Evolutionary conservation across 805 yeast species (phyloP), one percentile per base, ranked within the genome.

Genomic region (Candida tibetensis): DNA sequence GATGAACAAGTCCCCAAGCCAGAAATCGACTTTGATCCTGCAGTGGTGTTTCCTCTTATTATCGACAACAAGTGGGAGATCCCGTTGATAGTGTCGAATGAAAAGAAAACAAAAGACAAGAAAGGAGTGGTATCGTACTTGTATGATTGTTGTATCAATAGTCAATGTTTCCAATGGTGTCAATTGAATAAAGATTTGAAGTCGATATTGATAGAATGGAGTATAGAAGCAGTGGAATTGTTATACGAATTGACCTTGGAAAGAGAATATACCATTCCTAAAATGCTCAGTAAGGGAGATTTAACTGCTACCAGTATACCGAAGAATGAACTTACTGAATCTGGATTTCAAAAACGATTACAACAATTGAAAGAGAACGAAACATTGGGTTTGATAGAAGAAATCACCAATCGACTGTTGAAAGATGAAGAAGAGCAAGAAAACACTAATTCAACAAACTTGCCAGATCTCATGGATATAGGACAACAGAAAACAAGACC

Each of bases 41-140:
- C 66, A 27, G 57, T 65, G 2, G 78, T 86, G 2, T 80, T 80
- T 49, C 80, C 82, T 1, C 58, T 78, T 35, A 81, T 84, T 16
- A 76, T 81, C 60, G 78, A 77, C 26, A 81, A 81, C 51, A 71
- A 82, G 51, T 89, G 96, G 95, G 89, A 84, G 42, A 82, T 88
- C 2, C 96, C 96, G 1, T 77, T 90, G 2, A 73, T 85, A 1
- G 78, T 86, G 0, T 79, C 91, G 0, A 68, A 72, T 0, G 76
- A 74, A 33, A 56, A 71, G 39, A 53, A 81, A 9, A 82, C 74
- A 31, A 55, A 43, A 10, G 96, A 90, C 57, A 89, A 89, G 53
- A 78, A 78, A 49, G 95, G 95, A 1, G 58, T 63, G 2, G 57
- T 65, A 12, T 77, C 89, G 30, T 62, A 73, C 30, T 89, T 86